These are phyloP conservation scores for Talaromyces rugulosus DNA, from an alignment of 2,329 filamentous ascomycete genomes.

Conservation along the genomic window DNA sequence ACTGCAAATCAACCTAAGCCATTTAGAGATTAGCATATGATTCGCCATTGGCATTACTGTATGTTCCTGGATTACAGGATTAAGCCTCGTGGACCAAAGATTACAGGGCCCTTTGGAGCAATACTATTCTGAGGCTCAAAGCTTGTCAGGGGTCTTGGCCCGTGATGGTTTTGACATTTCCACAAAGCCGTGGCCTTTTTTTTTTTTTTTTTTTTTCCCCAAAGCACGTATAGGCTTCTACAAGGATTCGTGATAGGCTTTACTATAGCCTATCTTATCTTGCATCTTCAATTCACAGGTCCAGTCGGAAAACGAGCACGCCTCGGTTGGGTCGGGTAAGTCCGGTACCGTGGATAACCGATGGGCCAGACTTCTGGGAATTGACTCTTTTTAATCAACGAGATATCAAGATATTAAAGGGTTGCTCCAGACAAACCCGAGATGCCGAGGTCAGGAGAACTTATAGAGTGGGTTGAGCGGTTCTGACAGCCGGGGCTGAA, in stretches of 20 bases:
- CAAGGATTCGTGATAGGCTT: not conserved
- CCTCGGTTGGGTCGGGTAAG: not conserved
- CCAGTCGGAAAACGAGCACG: not conserved
- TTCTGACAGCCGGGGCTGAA: not conserved
- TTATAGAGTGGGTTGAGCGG: not conserved
- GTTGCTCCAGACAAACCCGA: not conserved
- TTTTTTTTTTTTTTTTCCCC: too few species aligned
- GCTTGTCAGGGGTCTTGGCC: not conserved
- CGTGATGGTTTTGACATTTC: not conserved
- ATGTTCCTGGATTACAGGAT: not conserved
- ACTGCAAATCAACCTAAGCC: not conserved
- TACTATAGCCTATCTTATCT: not conserved
- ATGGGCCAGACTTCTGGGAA: not conserved
- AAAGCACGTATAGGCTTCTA: not conserved
- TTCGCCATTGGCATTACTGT: not conserved
- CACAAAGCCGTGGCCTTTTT: not conserved
- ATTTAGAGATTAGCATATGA: not conserved
- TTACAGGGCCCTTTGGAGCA: not conserved
- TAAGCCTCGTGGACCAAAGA: not conserved
- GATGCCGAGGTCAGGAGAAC: not conserved
- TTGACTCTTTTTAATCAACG: not conserved
- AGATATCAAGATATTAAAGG: not conserved
- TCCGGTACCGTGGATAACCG: not conserved
- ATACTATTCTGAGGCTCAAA: not conserved
- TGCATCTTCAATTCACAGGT: not conserved